Conservation (phyloP, 148 eudicot species). For the Fallopia convolvulus region DNA sequence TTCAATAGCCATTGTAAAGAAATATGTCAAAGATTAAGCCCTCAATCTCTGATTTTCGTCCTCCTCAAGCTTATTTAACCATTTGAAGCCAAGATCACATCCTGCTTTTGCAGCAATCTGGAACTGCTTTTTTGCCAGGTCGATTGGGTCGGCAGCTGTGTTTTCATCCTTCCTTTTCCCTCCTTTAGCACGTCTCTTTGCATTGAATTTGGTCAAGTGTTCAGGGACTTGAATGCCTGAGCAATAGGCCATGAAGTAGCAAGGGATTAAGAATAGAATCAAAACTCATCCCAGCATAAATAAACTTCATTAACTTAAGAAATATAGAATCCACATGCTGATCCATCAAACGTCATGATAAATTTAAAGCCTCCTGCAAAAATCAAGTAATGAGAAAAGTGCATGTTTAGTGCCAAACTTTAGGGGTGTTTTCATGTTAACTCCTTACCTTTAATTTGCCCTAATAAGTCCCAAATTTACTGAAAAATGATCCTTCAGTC, state of each 20-base stretch:
- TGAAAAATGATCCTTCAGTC: too few species aligned
- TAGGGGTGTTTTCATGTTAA: background rate
- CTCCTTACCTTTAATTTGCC: background rate
- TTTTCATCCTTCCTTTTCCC: slow-evolving; percentile 23
- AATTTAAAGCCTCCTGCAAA: background rate
- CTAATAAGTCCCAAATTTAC: background rate
- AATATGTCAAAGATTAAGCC: slow-evolving; percentile 2
- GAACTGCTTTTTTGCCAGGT: slow-evolving; percentile 73
- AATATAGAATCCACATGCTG: background rate
- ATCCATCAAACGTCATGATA: background rate
- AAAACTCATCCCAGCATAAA: background rate
- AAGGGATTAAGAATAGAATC: background rate
- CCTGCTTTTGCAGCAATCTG: slow-evolving; percentile 79
- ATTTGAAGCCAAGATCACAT: slow-evolving; percentile 82
- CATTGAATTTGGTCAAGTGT: slow-evolving; percentile 43
- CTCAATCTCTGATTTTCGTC: slow-evolving; percentile 46
- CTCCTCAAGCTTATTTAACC: slow-evolving; percentile 77
- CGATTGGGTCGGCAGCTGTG: slow-evolving; percentile 26
- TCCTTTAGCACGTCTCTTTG: slow-evolving; percentile 34
- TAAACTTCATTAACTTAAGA: background rate
- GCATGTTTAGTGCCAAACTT: background rate
- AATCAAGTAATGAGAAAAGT: background rate
- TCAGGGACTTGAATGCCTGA: slow-evolving; percentile 67
- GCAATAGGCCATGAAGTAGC: background rate
- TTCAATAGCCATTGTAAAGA: background rate